Conservation (phyloP, 202 grass and related monocot genomes). For the Setaria italica region DNA sequence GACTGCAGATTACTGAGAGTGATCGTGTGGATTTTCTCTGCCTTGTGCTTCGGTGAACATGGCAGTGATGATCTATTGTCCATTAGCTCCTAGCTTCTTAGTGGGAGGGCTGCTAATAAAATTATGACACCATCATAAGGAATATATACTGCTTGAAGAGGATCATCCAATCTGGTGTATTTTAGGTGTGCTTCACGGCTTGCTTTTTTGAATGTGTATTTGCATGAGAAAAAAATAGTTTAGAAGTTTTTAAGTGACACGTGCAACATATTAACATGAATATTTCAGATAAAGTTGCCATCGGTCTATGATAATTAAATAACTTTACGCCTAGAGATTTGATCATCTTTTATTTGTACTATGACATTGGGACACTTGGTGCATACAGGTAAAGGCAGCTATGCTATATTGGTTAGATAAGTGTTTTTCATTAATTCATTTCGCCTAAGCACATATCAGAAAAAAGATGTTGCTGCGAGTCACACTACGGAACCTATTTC, state of each 20-base stretch:
- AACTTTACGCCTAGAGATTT: no score
- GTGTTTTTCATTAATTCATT: background rate
- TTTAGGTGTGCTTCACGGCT: background rate
- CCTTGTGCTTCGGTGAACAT: background rate
- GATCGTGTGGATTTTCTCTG: background rate
- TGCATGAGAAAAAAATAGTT: background rate
- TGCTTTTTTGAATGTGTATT: background rate
- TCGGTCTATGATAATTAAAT: background rate
- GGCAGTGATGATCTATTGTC: background rate
- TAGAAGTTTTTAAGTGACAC: background rate
- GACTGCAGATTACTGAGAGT: background rate
- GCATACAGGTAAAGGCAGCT: background rate
- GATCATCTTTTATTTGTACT: background rate
- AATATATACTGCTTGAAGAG: background rate
- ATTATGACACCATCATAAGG: background rate
- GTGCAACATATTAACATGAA: background rate
- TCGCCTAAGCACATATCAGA: background rate
- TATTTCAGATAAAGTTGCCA: background rate
- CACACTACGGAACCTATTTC: background rate
- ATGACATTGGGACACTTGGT: background rate
- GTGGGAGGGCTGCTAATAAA: background rate
- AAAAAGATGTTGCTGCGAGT: conserved; percentile 4
- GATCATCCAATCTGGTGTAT: background rate
- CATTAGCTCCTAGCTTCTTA: background rate
- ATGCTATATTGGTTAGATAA: background rate